phyloP scores from a whole-genome alignment of 768 basidiomycete species.

The Lactarius pseudohatsudake region DNA sequence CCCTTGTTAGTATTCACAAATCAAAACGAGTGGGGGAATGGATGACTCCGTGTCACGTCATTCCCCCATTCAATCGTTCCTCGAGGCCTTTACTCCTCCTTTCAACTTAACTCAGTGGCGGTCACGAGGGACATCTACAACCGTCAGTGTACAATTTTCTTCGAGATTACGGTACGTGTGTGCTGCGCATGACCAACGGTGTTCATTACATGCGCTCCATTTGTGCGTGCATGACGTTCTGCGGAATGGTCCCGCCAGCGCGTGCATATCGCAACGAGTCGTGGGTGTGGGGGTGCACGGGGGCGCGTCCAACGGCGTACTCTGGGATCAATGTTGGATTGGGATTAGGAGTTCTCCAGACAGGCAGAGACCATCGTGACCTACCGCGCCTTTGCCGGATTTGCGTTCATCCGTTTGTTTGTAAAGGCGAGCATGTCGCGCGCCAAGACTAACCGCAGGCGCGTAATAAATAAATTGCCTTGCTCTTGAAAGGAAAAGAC shows the following conservation, averaged over 20 bases:
- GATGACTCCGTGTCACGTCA: not conserved
- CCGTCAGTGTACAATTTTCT: not conserved
- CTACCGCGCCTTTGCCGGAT: not conserved
- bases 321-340: not conserved
- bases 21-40: not conserved
- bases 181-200: slow-evolving; percentile 2
- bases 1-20: not conserved
- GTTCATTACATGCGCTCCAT: not conserved
- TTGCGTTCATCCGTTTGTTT: not conserved
- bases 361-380: not conserved
- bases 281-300: not conserved
- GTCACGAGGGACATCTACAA: not conserved
- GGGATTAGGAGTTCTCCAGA: not conserved
- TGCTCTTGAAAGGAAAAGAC: not conserved
- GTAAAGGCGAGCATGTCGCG: too few relatives aligned
- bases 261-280: not conserved
- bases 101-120: not conserved
- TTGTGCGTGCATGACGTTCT: not conserved
- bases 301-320: not conserved
- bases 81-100: not conserved
- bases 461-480: not conserved
- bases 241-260: not conserved
- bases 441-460: too few relatives aligned
- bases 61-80: not conserved
- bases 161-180: not conserved